A percentile compares a stretch with the other conserved stretches of the same genome.
Evolutionary conservation across 352 stramenopile species (phyloP).

Genomic region (Phytophthora chlamydospora): DNA sequence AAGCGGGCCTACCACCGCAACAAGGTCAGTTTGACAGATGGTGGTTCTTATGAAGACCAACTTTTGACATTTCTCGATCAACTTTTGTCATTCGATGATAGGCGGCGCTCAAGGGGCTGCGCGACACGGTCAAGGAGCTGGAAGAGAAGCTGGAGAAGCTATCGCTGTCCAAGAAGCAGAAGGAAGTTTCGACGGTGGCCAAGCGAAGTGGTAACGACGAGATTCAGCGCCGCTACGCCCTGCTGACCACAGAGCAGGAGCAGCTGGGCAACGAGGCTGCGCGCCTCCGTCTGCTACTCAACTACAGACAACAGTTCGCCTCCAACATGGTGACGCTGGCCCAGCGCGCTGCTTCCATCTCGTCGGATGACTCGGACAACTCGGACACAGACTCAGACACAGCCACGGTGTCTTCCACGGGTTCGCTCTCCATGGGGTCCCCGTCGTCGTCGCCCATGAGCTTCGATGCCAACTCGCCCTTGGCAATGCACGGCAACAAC

Average conservation of each 20-base stretch:
- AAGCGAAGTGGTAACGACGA: constrained; percentile 12
- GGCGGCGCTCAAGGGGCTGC: constrained; percentile 56
- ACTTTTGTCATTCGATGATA: constrained; percentile 26
- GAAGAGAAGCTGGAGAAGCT: constrained; percentile 58
- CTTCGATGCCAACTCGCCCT: constrained; percentile 18
- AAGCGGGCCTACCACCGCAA: constrained; percentile 79
- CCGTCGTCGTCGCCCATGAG: constrained; percentile 16
- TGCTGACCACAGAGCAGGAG: constrained; percentile 47
- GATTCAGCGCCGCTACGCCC: constrained; percentile 43
- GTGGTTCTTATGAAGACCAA: background rate
- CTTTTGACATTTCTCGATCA: constrained; percentile 6
- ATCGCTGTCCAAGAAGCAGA: constrained; percentile 28
- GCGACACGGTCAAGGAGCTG: constrained; percentile 59
- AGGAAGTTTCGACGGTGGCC: background rate
- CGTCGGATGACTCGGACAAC: constrained; percentile 27
- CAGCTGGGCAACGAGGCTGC: constrained; percentile 49
- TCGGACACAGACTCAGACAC: constrained; percentile 38
- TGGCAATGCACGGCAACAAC: constrained; percentile 19
- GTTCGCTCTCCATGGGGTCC: constrained; percentile 17
- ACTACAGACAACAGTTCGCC: constrained; percentile 50
- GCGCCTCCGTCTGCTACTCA: constrained; percentile 49
- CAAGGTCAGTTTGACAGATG: constrained; percentile 46
- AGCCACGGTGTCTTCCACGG: constrained; percentile 23
- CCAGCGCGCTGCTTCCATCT: constrained; percentile 19
- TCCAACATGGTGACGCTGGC: constrained; percentile 37